Conservation (phyloP, 441 rosid genomes). For the Metrosideros polymorpha region DNA sequence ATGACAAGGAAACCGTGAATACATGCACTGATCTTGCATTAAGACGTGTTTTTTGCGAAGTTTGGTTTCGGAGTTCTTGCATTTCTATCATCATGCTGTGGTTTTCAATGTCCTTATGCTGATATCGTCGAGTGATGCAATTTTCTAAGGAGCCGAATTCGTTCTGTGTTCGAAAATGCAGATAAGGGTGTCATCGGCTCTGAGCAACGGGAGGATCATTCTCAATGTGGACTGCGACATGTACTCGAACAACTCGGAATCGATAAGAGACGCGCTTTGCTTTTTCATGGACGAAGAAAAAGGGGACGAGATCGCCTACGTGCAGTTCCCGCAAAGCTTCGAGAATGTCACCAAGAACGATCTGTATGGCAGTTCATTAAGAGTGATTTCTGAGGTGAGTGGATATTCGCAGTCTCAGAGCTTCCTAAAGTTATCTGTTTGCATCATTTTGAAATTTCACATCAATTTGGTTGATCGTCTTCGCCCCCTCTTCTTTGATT, state of each 20-base stretch:
- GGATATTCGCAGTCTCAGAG: background rate
- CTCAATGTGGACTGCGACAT: conserved; percentile 24
- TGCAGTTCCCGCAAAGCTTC: conserved; percentile 12
- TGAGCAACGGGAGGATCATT: conserved; percentile 13
- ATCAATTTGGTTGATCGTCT: background rate
- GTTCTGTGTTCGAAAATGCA: background rate
- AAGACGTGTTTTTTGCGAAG: background rate
- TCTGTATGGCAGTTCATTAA: conserved; percentile 26
- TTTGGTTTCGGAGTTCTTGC: background rate
- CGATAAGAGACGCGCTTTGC: conserved; percentile 13
- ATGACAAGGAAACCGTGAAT: background rate
- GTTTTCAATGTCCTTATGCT: background rate
- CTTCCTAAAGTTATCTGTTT: background rate
- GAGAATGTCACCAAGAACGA: conserved; percentile 29
- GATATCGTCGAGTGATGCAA: background rate
- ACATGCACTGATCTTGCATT: background rate
- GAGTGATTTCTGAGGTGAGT: conserved; percentile 22
- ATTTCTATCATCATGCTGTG: background rate
- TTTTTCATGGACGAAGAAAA: conserved; percentile 22
- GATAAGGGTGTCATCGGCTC: conserved; percentile 14
- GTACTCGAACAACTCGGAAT: conserved; percentile 20
- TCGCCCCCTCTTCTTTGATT: background rate
- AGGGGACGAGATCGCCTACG: conserved; percentile 12
- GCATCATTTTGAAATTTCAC: background rate
- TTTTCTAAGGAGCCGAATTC: background rate